Conservation (phyloP, 2,329 filamentous ascomycete genomes). For the Alternaria triticimaculans region DNA sequence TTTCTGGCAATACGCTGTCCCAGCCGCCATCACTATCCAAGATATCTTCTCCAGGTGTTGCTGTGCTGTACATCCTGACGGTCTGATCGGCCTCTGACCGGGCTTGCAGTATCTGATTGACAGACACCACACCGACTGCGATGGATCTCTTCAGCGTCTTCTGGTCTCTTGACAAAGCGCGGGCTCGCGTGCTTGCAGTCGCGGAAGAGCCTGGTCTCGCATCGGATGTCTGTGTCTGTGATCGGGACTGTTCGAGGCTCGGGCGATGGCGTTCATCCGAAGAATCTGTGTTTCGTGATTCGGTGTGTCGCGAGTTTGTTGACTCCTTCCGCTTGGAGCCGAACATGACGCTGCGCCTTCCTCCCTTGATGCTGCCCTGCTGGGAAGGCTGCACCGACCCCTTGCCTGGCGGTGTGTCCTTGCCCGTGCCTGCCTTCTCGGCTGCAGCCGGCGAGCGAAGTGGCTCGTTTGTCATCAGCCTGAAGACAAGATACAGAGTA, state of each 20-base stretch:
- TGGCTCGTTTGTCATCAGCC: conserved; percentile 70
- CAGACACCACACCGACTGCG: conserved; percentile 77
- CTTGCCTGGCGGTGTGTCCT: conserved; percentile 36
- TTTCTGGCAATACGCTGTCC: conserved; percentile 71
- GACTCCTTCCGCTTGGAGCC: conserved; percentile 63
- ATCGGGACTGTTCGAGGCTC: conserved; percentile 34
- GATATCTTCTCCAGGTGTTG: conserved; percentile 43
- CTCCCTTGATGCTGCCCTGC: conserved; percentile 49
- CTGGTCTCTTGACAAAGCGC: conserved; percentile 47
- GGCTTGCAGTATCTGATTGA: conserved; percentile 77
- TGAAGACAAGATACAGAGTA: conserved; percentile 83
- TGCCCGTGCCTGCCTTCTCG: conserved; percentile 36
- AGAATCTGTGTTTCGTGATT: conserved; percentile 19
- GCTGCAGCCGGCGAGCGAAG: conserved; percentile 35
- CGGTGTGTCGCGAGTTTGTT: conserved; percentile 26
- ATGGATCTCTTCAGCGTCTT: conserved; percentile 71
- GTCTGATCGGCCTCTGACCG: conserved; percentile 76
- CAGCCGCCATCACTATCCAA: conserved; percentile 68
- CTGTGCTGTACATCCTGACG: conserved; percentile 77
- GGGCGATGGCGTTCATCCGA: conserved; percentile 27
- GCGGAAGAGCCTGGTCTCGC: conserved; percentile 37
- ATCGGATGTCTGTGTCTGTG: conserved; percentile 32
- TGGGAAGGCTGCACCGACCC: conserved; percentile 38
- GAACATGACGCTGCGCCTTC: conserved; percentile 68
- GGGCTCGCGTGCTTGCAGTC: conserved; percentile 35